These are phyloP conservation scores for Rhizopus sp. DNA, from an alignment of 371 early-diverging fungal genomes.

Conservation along the genomic window DNA sequence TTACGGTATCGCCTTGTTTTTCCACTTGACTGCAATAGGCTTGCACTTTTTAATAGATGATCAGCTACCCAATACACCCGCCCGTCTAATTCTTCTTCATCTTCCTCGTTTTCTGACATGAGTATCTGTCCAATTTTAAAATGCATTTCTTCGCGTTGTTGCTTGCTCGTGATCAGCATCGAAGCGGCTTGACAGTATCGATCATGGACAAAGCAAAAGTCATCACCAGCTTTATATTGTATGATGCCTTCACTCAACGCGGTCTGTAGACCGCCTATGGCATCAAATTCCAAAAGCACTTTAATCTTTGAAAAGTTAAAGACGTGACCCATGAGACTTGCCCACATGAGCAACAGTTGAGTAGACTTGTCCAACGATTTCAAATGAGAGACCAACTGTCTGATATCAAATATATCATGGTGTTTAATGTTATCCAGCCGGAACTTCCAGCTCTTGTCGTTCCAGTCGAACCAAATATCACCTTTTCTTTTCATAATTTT, in stretches of 20 bases:
- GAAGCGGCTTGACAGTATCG: conserved; percentile 47
- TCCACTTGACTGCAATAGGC: conserved; percentile 23
- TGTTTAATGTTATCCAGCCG: conserved; percentile 36
- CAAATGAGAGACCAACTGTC: conserved; percentile 38
- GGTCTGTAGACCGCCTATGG: conserved; percentile 41
- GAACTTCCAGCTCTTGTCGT: conserved; percentile 44
- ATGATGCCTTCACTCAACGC: conserved; percentile 45
- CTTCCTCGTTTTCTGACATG: conserved; percentile 21
- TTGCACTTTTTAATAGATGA: conserved; percentile 40
- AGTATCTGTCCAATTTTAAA: conserved; percentile 42
- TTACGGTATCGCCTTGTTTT: conserved; percentile 30
- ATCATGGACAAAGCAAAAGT: conserved; percentile 46
- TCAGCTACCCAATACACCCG: conserved; percentile 37
- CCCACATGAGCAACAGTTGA: conserved; percentile 44
- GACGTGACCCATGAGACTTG: conserved; percentile 40
- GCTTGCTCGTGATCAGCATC: conserved; percentile 28
- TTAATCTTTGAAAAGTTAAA: conserved; percentile 44
- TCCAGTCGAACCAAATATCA: conserved; percentile 52
- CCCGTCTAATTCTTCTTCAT: conserved; percentile 26
- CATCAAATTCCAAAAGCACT: conserved; percentile 29
- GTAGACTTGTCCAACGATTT: conserved; percentile 33
- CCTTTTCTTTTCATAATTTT: conserved; percentile 44
- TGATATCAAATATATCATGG: conserved; percentile 33
- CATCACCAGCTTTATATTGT: conserved; percentile 34
- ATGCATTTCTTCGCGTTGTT: conserved; percentile 36